Conservation (phyloP, 352 stramenopile species). For the Pythium rishiriense region DNA sequence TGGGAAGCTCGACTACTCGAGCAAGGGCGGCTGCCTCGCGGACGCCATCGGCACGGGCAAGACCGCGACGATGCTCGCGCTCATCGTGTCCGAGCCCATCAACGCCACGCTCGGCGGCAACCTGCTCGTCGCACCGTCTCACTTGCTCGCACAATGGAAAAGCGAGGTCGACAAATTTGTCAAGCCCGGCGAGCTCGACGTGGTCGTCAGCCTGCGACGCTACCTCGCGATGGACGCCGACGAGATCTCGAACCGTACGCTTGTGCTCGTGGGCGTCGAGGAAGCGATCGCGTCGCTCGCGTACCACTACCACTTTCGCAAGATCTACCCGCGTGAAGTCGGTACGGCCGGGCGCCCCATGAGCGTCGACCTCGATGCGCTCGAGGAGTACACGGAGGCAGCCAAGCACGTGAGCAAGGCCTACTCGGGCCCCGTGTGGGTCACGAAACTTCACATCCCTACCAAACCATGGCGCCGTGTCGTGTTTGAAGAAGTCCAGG, state of each 20-base stretch:
- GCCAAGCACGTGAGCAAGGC: conserved; percentile 83
- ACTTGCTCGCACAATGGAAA: conserved; percentile 83
- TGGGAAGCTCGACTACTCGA: conserved; percentile 70
- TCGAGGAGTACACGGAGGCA: conserved; percentile 68
- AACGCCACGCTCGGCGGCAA: conserved; percentile 56
- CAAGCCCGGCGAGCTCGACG: conserved; percentile 59
- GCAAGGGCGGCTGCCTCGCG: conserved; percentile 66
- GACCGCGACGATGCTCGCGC: conserved; percentile 77
- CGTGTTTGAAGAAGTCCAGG: conserved; percentile 88
- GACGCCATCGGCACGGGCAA: conserved; percentile 87
- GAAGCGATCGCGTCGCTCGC: conserved; percentile 64
- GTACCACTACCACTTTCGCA: conserved; percentile 60
- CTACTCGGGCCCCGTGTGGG: conserved; percentile 75
- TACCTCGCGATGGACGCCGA: conserved; percentile 51
- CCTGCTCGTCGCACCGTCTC: conserved; percentile 72
- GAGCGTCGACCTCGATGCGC: conserved; percentile 39
- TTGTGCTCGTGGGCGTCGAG: conserved; percentile 80
- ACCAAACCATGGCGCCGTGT: conserved; percentile 73
- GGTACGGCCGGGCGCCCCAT: conserved; percentile 37
- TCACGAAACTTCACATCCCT: conserved; percentile 60
- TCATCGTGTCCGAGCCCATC: conserved; percentile 63
- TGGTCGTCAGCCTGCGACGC: conserved; percentile 57
- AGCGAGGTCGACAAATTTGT: conserved; percentile 81
- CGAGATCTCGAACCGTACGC: conserved; percentile 70
- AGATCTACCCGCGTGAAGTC: conserved; percentile 54